Evolutionary conservation across 2,329 filamentous ascomycete genomes (phyloP).

Genomic region (Colletotrichum musae): DNA sequence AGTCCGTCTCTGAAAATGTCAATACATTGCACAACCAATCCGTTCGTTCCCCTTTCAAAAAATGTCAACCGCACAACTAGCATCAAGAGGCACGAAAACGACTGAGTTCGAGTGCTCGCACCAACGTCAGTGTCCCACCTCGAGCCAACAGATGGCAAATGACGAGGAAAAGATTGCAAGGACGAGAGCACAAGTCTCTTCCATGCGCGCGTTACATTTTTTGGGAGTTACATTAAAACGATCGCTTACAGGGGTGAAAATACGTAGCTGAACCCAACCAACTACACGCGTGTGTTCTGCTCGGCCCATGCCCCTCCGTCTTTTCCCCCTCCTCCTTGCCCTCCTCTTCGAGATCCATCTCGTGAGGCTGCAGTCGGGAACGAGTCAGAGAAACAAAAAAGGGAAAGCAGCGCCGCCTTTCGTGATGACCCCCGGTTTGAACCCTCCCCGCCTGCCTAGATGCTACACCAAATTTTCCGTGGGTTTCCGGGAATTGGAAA

Average conservation of each 20-base stretch:
- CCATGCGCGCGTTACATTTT: slow-evolving; percentile 13
- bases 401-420: slow-evolving; percentile 26
- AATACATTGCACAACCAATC: too few species aligned
- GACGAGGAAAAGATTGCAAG: not conserved
- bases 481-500: slow-evolving; percentile 26
- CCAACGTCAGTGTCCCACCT: slow-evolving; percentile 5
- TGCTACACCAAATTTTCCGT: slow-evolving; percentile 32
- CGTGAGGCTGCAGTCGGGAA: slow-evolving; percentile 12
- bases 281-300: slow-evolving; percentile 25
- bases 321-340: slow-evolving; percentile 30
- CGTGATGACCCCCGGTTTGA: slow-evolving; percentile 14
- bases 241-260: slow-evolving; percentile 37
- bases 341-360: not conserved
- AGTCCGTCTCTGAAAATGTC: too few species aligned
- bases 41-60: not conserved
- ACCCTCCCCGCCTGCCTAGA: slow-evolving; percentile 32
- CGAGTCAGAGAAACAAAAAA: slow-evolving; percentile 17
- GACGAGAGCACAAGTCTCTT: slow-evolving; percentile 5
- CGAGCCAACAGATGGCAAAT: not conserved
- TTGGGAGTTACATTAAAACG: slow-evolving; percentile 33
- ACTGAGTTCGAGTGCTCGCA: not conserved
- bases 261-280: slow-evolving; percentile 35
- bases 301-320: not conserved
- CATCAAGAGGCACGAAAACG: not conserved
- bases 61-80: too few species aligned